A percentile compares a stretch with the other conserved stretches of the same genome.
phyloP scores from a whole-genome alignment of 371 early-diverging fungal genomes.

The Apophysomyces trapeziformis region DNA sequence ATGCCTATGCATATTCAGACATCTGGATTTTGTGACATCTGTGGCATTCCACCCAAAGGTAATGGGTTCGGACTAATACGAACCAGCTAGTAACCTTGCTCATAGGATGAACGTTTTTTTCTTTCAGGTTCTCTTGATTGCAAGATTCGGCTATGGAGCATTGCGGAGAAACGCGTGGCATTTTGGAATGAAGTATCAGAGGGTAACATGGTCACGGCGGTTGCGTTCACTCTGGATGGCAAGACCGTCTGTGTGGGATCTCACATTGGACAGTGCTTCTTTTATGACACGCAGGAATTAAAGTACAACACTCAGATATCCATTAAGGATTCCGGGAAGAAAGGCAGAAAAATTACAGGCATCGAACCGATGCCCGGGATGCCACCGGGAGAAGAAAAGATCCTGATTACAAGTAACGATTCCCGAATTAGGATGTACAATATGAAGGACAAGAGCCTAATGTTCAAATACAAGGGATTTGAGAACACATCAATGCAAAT shows the following conservation, averaged over 20 bases:
- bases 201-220: slow-evolving; percentile 74
- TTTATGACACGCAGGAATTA: slow-evolving; percentile 78
- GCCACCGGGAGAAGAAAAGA: slow-evolving; percentile 52
- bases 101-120: slow-evolving; percentile 77
- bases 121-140: slow-evolving; percentile 84
- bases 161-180: slow-evolving; percentile 74
- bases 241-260: slow-evolving; percentile 76
- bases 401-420: slow-evolving; percentile 83
- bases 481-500: slow-evolving; percentile 72
- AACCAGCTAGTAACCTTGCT: slow-evolving; percentile 1
- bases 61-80: not conserved
- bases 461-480: slow-evolving; percentile 78
- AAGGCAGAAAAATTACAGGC: slow-evolving; percentile 77
- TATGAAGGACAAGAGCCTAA: slow-evolving; percentile 71
- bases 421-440: slow-evolving; percentile 79
- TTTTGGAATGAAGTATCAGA: slow-evolving; percentile 75
- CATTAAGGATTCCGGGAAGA: slow-evolving; percentile 59
- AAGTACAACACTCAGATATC: slow-evolving; percentile 79
- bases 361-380: slow-evolving; percentile 64
- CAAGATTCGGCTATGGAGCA: slow-evolving; percentile 82
- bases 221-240: slow-evolving; percentile 77
- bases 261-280: slow-evolving; percentile 74
- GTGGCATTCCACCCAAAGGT: slow-evolving; percentile 83
- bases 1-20: slow-evolving; percentile 80
- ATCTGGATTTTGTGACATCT: slow-evolving; percentile 78